Evolutionary conservation across 345 rosid genomes (phyloP).

Genomic region (Lumnitzera racemosa): DNA sequence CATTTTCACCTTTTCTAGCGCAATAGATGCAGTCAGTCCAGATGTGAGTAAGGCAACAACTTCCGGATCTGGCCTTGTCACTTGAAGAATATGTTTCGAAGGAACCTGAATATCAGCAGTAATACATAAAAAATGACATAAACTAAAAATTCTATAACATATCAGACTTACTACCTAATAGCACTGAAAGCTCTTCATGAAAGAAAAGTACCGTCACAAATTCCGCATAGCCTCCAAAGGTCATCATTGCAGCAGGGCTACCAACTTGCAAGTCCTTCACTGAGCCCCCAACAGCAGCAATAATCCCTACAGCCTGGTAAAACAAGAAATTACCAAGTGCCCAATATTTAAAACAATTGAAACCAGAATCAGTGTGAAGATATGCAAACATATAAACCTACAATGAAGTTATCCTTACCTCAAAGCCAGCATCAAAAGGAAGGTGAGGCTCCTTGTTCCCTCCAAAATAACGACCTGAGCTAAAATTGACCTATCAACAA

Average conservation of each 20-base stretch:
- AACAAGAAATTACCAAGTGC: conserved; percentile 7
- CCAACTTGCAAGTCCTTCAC: conserved; percentile 68
- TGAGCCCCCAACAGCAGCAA: conserved; percentile 82
- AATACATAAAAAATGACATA: conserved; percentile 1
- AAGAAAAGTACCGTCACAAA: conserved; percentile 37
- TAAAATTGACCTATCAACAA: conserved; percentile 73
- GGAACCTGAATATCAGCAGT: conserved; percentile 39
- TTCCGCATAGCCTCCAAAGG: conserved; percentile 86
- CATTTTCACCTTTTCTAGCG: conserved; percentile 66
- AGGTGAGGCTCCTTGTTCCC: conserved; percentile 50
- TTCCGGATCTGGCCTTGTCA: conserved; percentile 91
- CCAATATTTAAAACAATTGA: background rate
- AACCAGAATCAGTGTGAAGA: no score
- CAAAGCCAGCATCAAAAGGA: conserved; percentile 97
- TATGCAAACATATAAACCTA: no score
- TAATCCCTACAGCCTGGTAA: conserved; percentile 76
- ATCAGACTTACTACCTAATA: no score
- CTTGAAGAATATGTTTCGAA: conserved; percentile 72
- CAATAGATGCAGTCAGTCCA: conserved; percentile 90
- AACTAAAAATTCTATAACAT: background rate
- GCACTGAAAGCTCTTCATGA: no score
- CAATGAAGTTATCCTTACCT: conserved; percentile 31
- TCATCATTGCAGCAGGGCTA: conserved; percentile 89
- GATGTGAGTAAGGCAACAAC: conserved; percentile 99
- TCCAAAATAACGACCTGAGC: conserved; percentile 85